Base-by-base conservation (phyloP, 140 eudicot species). In the Bidens hawaiensis region DNA sequence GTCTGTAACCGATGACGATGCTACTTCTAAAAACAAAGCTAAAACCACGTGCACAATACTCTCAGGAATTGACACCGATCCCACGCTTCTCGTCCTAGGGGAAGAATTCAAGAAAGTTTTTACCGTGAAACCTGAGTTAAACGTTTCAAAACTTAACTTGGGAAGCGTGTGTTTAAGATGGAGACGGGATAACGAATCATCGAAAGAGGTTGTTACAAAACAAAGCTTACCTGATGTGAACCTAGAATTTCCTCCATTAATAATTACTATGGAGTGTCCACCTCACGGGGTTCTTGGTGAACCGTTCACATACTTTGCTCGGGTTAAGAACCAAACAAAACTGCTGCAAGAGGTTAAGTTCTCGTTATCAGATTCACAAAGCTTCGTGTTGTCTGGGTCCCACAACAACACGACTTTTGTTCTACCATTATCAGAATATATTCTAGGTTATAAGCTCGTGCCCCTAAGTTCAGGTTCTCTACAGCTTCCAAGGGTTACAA, bases 31-130 rank as follows among this genome's bases (percentile, higher is more conserved):
- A 49, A 36, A 16, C 64, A 31, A 55, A 55, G 26, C 34, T 15
- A 68, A 68, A 55, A 42, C 31, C 36, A 70, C 71, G 5, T 86
- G 87, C 70, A 64, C 19, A 11, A 63, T 87, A 51, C 69, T 36
- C 27, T 60, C 82, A 5, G 83, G 76, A 45, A 62, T 58, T 21
- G 75, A 75, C 43, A 34, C 6, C 17, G 58, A 51, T n/a, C 76
- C 80, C 18, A 50, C 80, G 1, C 79, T 88, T 50, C 82, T 88
- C 14, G 90, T 80, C 31, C 89, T 96, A 2, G 89, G 90, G 38
- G 96, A 83, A 64, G 95, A 85, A 76, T 88, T 88, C 25, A 93
- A 88, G 79, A 88, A 88, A 70, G 87, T 85, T 31, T 93, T 93
- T 62, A 36, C 85, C 0, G 68, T 93, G 47, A 78, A 71, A 67